Conservation (phyloP, 805 yeast species). For the Nakazawaea peltata region DNA sequence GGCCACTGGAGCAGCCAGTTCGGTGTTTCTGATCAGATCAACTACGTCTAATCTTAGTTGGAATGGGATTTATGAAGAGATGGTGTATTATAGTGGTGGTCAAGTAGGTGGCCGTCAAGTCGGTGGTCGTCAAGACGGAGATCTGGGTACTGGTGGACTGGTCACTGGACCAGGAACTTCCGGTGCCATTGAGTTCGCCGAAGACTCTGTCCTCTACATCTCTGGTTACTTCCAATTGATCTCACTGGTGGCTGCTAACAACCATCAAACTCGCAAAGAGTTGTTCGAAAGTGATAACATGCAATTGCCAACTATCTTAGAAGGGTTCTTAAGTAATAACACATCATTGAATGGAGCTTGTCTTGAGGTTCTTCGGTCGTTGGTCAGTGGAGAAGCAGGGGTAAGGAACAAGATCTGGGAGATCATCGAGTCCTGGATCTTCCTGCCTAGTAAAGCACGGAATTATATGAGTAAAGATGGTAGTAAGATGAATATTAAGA, state of each 20-base stretch:
- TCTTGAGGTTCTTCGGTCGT: slow-evolving; percentile 46
- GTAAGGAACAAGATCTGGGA: slow-evolving; percentile 54
- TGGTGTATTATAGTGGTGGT: slow-evolving; percentile 19
- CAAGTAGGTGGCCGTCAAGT: background rate
- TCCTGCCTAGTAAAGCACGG: slow-evolving; percentile 24
- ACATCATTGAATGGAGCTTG: slow-evolving; percentile 36
- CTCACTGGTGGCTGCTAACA: slow-evolving; percentile 39
- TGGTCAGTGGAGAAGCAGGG: slow-evolving; percentile 37
- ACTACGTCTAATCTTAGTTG: slow-evolving; percentile 22
- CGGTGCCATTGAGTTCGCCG: slow-evolving; percentile 55
- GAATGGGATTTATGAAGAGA: slow-evolving; percentile 26
- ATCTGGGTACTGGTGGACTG: too few species aligned
- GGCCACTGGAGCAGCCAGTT: slow-evolving; percentile 11
- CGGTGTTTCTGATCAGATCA: slow-evolving; percentile 17
- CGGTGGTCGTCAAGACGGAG: too few species aligned
- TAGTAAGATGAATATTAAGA: slow-evolving; percentile 22
- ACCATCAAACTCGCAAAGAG: slow-evolving; percentile 23
- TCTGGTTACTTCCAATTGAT: slow-evolving; percentile 68
- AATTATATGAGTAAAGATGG: slow-evolving; percentile 12
- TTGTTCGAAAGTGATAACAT: slow-evolving; percentile 24
- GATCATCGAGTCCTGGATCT: slow-evolving; percentile 64
- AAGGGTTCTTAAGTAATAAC: slow-evolving; percentile 18
- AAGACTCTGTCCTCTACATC: slow-evolving; percentile 69
- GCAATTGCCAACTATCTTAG: slow-evolving; percentile 19
- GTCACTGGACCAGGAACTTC: background rate